phyloP scores from a whole-genome alignment of 1,284 basidiomycete genomes.

The Fomitopsis betulina region DNA sequence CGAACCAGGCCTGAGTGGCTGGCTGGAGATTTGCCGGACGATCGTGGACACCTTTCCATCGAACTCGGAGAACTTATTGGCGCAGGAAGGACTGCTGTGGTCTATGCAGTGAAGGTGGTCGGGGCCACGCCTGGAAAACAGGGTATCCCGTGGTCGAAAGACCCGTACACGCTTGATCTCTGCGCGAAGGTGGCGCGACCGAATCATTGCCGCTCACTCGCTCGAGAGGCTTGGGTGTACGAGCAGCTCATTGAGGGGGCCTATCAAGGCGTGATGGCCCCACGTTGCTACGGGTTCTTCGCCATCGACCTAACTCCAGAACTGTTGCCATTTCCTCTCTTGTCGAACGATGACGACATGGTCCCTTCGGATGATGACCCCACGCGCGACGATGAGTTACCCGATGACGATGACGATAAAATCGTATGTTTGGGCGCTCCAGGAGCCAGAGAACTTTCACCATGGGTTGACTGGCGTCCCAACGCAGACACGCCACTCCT shows the following conservation, averaged over 20 bases:
- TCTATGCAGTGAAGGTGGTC: not conserved
- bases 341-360: not conserved
- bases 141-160: too few relatives aligned
- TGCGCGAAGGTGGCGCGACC: not conserved
- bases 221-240: not conserved
- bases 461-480: not conserved
- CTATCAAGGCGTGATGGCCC: not conserved
- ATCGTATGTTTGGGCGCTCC: not conserved
- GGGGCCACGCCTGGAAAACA: too few relatives aligned
- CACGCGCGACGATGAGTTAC: not conserved
- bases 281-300: not conserved
- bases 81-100: not conserved
- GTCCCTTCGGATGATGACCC: not conserved
- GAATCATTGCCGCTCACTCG: not conserved
- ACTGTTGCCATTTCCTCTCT: not conserved
- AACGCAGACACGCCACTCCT: not conserved
- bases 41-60: too few relatives aligned
- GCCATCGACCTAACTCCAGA: not conserved
- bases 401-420: not conserved
- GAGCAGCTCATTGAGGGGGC: not conserved
- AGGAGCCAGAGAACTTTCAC: not conserved
- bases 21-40: too few relatives aligned
- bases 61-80: not conserved
- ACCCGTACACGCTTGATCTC: too few relatives aligned
- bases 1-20: too few relatives aligned